Evolutionary conservation across 2,329 filamentous ascomycete genomes (phyloP).

Genomic region (Talaromyces sp.): DNA sequence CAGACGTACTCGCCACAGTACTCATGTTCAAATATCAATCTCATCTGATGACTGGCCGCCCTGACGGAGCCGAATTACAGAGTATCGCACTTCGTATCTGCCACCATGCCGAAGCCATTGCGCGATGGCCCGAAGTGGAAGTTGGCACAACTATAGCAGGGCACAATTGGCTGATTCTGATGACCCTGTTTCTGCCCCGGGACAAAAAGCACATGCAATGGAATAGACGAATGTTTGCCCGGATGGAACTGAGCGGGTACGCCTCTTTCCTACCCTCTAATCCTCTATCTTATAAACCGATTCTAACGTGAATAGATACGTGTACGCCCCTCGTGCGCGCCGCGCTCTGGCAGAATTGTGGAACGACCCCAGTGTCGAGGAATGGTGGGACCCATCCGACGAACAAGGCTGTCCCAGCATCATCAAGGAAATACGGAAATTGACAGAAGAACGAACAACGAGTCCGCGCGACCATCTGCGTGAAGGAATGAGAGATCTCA

Average conservation of each 20-base stretch:
- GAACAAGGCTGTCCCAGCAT: conserved; percentile 71
- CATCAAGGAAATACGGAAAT: conserved; percentile 71
- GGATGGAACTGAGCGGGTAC: conserved; percentile 75
- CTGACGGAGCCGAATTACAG: conserved; percentile 53
- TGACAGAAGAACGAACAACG: conserved; percentile 72
- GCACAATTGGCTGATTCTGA: conserved; percentile 73
- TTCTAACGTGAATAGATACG: conserved; percentile 59
- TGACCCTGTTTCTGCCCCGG: conserved; percentile 73
- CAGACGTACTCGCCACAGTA: conserved; percentile 75
- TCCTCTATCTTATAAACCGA: neutral
- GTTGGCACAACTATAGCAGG: conserved; percentile 68
- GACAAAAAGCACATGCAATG: conserved; percentile 72
- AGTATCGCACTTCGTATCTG: conserved; percentile 66
- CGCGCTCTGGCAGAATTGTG: conserved; percentile 73
- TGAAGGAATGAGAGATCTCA: conserved; percentile 70
- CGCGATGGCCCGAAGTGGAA: conserved; percentile 67
- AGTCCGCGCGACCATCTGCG: conserved; percentile 50
- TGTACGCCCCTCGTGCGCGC: conserved; percentile 73
- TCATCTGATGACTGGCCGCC: conserved; percentile 53
- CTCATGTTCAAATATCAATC: conserved; percentile 79
- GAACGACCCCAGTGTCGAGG: conserved; percentile 64
- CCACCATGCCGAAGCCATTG: conserved; percentile 74
- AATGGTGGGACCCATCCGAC: conserved; percentile 89
- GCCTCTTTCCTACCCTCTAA: conserved; percentile 29
- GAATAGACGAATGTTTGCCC: conserved; percentile 74